A percentile compares a stretch with the other conserved stretches of the same genome.
These are phyloP conservation scores for Staphylotrichum longicolle DNA, from an alignment of 495 filamentous ascomycete genomes.

Conservation along the genomic window DNA sequence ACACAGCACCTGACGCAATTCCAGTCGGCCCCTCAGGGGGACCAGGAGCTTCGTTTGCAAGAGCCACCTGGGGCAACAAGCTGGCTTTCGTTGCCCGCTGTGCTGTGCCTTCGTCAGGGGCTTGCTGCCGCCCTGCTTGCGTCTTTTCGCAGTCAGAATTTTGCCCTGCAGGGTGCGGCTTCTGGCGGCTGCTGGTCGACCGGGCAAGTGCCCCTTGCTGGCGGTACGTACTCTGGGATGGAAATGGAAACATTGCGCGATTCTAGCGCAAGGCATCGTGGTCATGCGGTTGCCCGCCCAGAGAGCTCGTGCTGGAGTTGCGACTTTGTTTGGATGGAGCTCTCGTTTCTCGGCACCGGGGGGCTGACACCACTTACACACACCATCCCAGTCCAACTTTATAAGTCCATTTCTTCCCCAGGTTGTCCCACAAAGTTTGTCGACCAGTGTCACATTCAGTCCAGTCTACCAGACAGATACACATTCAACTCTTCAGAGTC, in stretches of 20 bases:
- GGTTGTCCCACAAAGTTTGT: not conserved
- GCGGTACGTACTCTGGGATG: too few relatives aligned
- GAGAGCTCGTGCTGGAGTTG: conserved; percentile 19
- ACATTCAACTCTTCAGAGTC: not conserved
- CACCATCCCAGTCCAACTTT: conserved; percentile 1
- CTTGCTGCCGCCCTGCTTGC: not conserved
- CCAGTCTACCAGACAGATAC: too few relatives aligned
- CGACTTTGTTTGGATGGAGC: conserved; percentile 18
- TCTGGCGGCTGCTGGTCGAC: too few relatives aligned
- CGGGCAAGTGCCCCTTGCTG: too few relatives aligned
- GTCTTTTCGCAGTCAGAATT: conserved; percentile 2
- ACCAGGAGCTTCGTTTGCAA: not conserved
- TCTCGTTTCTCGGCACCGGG: conserved; percentile 1
- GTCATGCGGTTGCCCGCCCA: conserved; percentile 21
- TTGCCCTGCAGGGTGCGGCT: not conserved
- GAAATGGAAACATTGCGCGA: not conserved
- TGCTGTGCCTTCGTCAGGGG: not conserved
- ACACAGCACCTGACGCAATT: conserved; percentile 22
- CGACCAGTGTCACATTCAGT: conserved; percentile 1
- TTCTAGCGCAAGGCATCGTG: conserved; percentile 10
- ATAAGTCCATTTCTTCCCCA: conserved; percentile 9
- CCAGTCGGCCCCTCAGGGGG: not conserved
- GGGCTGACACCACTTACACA: conserved; percentile 15
- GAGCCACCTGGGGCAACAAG: not conserved
- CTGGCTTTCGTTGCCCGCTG: not conserved